These are phyloP conservation scores for Camelina laxa DNA, from an alignment of 345 rosid genomes.

Conservation along the genomic window DNA sequence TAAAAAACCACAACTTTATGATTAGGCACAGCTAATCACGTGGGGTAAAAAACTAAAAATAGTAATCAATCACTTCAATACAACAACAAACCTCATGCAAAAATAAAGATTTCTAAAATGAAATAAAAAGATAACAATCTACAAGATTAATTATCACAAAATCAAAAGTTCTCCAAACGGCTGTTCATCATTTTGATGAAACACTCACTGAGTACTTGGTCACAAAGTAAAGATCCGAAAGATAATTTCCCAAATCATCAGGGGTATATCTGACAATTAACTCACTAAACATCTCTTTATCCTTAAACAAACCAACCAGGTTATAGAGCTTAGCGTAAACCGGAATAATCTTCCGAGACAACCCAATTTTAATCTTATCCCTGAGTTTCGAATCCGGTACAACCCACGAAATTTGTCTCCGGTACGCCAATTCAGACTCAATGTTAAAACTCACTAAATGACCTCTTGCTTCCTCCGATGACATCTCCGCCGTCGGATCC, in stretches of 20 bases:
- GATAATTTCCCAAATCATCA: conserved; percentile 64
- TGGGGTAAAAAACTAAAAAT: no score
- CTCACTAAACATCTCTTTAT: conserved; percentile 31
- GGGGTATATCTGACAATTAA: conserved; percentile 62
- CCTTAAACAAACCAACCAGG: conserved; percentile 38
- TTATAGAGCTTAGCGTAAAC: conserved; percentile 57
- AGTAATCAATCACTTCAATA: background rate
- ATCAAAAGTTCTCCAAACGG: background rate
- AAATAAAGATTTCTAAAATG: background rate
- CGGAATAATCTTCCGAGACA: conserved; percentile 52
- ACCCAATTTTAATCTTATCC: conserved; percentile 59
- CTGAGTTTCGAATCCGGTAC: conserved; percentile 62
- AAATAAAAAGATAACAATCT: no score
- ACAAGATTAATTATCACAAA: background rate
- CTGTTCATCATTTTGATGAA: background rate
- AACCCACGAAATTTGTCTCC: conserved; percentile 66
- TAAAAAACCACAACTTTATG: background rate
- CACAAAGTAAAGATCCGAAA: conserved; percentile 53
- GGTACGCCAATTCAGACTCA: conserved; percentile 63
- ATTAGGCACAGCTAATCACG: background rate
- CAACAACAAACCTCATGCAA: background rate
- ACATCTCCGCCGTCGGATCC: conserved; percentile 43
- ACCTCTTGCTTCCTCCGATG: conserved; percentile 37
- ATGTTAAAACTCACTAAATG: conserved; percentile 49
- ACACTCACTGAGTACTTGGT: conserved; percentile 32